Conservation (phyloP, 768 basidiomycete species). For the Lepiota brunneoincarnata region DNA sequence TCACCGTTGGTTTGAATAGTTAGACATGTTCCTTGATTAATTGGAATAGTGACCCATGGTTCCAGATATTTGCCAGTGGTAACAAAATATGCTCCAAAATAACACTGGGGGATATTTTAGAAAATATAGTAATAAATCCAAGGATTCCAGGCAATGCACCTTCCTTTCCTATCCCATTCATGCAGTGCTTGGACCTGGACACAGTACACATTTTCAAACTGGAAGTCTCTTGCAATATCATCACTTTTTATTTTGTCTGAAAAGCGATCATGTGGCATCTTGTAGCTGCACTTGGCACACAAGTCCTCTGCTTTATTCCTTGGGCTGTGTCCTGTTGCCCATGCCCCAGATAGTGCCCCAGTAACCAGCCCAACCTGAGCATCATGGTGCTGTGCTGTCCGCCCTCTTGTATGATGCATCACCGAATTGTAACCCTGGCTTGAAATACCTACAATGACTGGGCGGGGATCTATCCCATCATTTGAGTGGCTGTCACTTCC, state of each 20-base stretch:
- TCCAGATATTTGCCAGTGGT: neutral
- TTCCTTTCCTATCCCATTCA: neutral
- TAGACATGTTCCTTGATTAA: neutral
- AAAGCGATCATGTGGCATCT: neutral
- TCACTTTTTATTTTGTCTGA: neutral
- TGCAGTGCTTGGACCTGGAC: neutral
- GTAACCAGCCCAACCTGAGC: conserved; percentile 10
- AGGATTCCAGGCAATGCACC: neutral
- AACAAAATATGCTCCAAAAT: neutral
- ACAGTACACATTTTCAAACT: neutral
- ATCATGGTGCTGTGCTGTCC: conserved; percentile 10
- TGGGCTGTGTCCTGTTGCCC: neutral
- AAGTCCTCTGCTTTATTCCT: neutral
- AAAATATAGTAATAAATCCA: neutral
- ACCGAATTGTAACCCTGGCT: conserved; percentile 14
- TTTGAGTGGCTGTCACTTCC: no score
- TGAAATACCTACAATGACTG: neutral
- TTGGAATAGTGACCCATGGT: neutral
- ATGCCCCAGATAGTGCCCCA: conserved; percentile 1
- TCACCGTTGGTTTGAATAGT: neutral
- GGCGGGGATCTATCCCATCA: no score
- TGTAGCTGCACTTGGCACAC: neutral
- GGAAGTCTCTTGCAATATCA: neutral
- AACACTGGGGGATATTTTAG: neutral
- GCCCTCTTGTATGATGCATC: conserved; percentile 10